phyloP scores from a whole-genome alignment of 2,329 filamentous ascomycete genomes.

The Aspergillus tanneri region DNA sequence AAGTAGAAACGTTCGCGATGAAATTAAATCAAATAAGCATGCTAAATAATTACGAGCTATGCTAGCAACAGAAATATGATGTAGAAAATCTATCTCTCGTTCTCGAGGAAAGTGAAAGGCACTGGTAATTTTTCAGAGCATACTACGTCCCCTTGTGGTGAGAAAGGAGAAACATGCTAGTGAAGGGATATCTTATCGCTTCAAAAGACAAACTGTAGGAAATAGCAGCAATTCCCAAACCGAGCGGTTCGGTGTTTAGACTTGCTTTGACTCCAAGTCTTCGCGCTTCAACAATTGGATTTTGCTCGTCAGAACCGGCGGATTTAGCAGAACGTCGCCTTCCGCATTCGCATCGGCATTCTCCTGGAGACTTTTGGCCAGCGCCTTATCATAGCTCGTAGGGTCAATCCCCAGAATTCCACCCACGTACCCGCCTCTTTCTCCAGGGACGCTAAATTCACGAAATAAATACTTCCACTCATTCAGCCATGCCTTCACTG shows the following conservation, averaged over 20 bases:
- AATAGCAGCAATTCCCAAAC: background rate
- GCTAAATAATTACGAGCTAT: too few relatives aligned
- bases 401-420: slow-evolving; percentile 65
- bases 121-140: too few relatives aligned
- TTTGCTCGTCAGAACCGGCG: slow-evolving; percentile 39
- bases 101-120: too few relatives aligned
- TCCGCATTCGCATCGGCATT: slow-evolving; percentile 26
- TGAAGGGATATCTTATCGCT: background rate
- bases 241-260: background rate
- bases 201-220: background rate
- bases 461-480: slow-evolving; percentile 95
- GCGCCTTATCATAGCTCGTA: slow-evolving; percentile 54
- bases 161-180: background rate
- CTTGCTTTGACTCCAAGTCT: slow-evolving; percentile 33
- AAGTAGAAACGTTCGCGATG: too few relatives aligned
- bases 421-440: slow-evolving; percentile 73
- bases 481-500: slow-evolving; percentile 83
- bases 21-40: too few relatives aligned
- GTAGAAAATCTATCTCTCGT: too few relatives aligned
- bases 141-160: too few relatives aligned
- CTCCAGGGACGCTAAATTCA: slow-evolving; percentile 95
- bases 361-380: slow-evolving; percentile 28
- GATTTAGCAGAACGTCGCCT: slow-evolving; percentile 19
- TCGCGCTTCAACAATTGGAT: slow-evolving; percentile 49
- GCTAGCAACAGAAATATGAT: too few relatives aligned